Evolutionary conservation across 805 yeast species (phyloP).

Genomic region (Torulaspora maleeae): DNA sequence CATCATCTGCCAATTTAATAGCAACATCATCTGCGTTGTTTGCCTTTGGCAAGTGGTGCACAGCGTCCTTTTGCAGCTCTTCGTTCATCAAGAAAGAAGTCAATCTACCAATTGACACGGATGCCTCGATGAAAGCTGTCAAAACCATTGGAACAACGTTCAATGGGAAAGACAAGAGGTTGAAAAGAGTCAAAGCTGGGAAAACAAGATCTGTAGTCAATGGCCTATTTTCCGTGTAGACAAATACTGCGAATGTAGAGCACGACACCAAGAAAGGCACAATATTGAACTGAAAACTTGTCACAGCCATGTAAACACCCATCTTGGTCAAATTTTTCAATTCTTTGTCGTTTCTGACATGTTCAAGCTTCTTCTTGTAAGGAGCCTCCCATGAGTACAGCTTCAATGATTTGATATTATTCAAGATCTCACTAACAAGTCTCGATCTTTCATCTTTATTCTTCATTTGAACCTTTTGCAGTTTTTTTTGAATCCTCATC

Average conservation of each 20-base stretch:
- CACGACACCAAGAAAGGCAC: constrained; percentile 90
- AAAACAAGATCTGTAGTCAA: constrained; percentile 87
- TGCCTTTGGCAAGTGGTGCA: constrained; percentile 42
- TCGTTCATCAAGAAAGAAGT: constrained; percentile 64
- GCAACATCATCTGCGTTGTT: constrained; percentile 60
- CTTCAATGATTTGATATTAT: constrained; percentile 87
- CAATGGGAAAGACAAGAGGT: constrained; percentile 83
- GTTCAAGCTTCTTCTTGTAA: constrained; percentile 62
- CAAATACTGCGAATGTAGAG: constrained; percentile 80
- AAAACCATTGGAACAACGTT: constrained; percentile 90
- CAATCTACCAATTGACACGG: constrained; percentile 74
- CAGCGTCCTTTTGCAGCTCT: constrained; percentile 79
- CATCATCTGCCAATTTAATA: constrained; percentile 52
- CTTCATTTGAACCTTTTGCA: constrained; percentile 84
- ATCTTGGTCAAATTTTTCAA: constrained; percentile 68
- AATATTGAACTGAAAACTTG: constrained; percentile 72
- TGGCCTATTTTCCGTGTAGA: constrained; percentile 53
- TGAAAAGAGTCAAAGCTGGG: constrained; percentile 85
- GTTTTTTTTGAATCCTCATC: constrained; percentile 59
- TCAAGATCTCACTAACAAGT: constrained; percentile 78
- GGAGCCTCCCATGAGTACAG: constrained; percentile 95
- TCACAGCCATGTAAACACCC: constrained; percentile 65
- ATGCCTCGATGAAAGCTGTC: constrained; percentile 81
- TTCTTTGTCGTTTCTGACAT: constrained; percentile 86
- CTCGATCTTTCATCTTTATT: constrained; percentile 90